These are phyloP conservation scores for Pseudogymnoascus sp. DNA, from an alignment of 2,329 filamentous ascomycete species.

Conservation along the genomic window DNA sequence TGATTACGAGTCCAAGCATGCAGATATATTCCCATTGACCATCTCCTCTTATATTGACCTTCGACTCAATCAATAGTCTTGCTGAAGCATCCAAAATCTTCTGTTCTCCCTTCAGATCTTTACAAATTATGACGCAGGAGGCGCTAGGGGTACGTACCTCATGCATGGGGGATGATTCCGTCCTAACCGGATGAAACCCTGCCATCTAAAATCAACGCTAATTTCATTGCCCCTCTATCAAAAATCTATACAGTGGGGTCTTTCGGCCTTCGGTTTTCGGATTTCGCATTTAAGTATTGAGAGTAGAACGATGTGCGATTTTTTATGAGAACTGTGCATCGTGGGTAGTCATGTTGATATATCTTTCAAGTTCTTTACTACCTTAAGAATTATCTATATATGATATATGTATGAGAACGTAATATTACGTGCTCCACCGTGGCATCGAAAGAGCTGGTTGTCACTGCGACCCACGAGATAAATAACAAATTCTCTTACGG, in stretches of 20 bases:
- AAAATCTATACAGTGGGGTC: constrained; percentile 3
- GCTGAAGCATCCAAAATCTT: not conserved
- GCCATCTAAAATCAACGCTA: not conserved
- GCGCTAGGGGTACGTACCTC: not conserved
- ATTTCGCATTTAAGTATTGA: not conserved
- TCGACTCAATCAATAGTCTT: not conserved
- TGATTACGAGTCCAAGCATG: not conserved
- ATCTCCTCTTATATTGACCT: not conserved
- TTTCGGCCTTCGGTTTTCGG: not conserved
- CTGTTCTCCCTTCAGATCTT: not conserved
- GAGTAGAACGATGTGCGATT: not conserved
- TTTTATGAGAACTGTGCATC: not conserved
- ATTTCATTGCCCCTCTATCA: not conserved
- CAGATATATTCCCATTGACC: not conserved
- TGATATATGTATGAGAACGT: not conserved
- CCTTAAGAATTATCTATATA: not conserved
- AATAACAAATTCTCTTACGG: not conserved
- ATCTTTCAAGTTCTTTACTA: not conserved
- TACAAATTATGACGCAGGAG: not conserved
- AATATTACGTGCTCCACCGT: not conserved
- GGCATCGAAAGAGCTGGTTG: not conserved
- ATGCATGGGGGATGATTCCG: not conserved
- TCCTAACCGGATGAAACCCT: constrained; percentile 2
- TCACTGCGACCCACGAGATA: not conserved
- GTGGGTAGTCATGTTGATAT: not conserved